Evolutionary conservation across 2,329 filamentous ascomycete genomes (phyloP).

Genomic region (Ascochyta pisi): DNA sequence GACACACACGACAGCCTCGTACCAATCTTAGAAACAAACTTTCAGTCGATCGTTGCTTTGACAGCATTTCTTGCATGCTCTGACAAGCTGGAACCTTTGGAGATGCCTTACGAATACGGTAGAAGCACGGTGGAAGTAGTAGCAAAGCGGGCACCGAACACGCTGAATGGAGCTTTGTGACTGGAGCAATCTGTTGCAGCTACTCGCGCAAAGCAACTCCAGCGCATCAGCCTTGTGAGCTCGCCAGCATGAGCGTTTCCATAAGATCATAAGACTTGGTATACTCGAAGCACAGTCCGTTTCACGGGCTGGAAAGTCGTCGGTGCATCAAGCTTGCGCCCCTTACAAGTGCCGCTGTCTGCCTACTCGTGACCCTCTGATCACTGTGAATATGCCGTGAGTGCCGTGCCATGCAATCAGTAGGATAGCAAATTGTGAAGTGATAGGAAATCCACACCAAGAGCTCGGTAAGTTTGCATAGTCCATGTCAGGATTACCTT

Average conservation of each 20-base stretch:
- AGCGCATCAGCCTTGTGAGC: not conserved
- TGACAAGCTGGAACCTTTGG: conserved; percentile 8
- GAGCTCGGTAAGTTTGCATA: not conserved
- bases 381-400: not conserved
- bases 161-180: not conserved
- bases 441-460: not conserved
- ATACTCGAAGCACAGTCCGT: not conserved
- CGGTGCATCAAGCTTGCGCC: not conserved
- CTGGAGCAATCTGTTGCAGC: not conserved
- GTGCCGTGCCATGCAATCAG: not conserved
- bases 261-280: not conserved
- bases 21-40: conserved; percentile 6
- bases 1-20: conserved; percentile 1
- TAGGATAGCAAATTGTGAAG: not conserved
- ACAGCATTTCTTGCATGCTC: conserved; percentile 7
- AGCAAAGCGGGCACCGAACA: not conserved
- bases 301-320: not conserved
- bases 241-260: not conserved
- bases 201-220: not conserved
- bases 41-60: conserved; percentile 4
- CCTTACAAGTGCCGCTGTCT: not conserved
- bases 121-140: conserved; percentile 4
- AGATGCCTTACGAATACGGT: not conserved
- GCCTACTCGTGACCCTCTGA: not conserved
- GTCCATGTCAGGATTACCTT: not conserved